Evolutionary conservation across 2,329 filamentous ascomycete genomes (phyloP).

Genomic region (Microascus cirrosus): DNA sequence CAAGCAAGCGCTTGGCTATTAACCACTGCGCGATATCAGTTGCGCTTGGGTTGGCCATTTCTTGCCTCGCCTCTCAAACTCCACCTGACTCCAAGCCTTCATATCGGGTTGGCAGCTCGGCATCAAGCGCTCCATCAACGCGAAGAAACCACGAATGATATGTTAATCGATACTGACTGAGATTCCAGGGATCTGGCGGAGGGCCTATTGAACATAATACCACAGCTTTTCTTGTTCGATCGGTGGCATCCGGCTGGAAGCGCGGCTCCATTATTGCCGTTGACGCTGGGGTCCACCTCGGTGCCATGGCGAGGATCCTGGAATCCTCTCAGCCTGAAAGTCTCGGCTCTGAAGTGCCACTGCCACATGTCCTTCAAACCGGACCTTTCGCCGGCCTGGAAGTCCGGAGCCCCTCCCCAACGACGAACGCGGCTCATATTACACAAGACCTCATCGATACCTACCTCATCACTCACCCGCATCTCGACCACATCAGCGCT

Average conservation of each 20-base stretch:
- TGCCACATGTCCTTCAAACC: conserved; percentile 41
- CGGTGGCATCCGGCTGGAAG: conserved; percentile 66
- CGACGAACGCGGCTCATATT: conserved; percentile 73
- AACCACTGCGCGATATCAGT: too few relatives aligned
- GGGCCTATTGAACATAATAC: conserved; percentile 85
- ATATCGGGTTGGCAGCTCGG: too few relatives aligned
- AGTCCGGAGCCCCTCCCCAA: conserved; percentile 52
- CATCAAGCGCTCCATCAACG: too few relatives aligned
- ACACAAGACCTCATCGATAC: conserved; percentile 72
- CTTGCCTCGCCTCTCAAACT: too few relatives aligned
- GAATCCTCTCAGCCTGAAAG: conserved; percentile 35
- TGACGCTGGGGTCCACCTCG: conserved; percentile 83
- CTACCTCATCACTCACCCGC: conserved; percentile 92
- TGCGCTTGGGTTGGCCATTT: too few relatives aligned
- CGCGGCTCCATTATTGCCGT: conserved; percentile 81
- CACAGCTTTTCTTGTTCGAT: conserved; percentile 81
- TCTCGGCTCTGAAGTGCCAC: conserved; percentile 21
- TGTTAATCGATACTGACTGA: not conserved
- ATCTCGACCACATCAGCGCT: conserved; percentile 85
- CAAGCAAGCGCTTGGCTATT: too few relatives aligned
- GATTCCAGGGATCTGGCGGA: conserved; percentile 66
- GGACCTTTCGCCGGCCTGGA: conserved; percentile 76
- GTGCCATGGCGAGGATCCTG: conserved; percentile 72
- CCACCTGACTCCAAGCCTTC: too few relatives aligned
- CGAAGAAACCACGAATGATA: too few relatives aligned